A percentile compares a stretch with the other conserved stretches of the same genome.
Evolutionary conservation across 371 early-diverging fungal species (phyloP).

Genomic region (Mucor piriformis): DNA sequence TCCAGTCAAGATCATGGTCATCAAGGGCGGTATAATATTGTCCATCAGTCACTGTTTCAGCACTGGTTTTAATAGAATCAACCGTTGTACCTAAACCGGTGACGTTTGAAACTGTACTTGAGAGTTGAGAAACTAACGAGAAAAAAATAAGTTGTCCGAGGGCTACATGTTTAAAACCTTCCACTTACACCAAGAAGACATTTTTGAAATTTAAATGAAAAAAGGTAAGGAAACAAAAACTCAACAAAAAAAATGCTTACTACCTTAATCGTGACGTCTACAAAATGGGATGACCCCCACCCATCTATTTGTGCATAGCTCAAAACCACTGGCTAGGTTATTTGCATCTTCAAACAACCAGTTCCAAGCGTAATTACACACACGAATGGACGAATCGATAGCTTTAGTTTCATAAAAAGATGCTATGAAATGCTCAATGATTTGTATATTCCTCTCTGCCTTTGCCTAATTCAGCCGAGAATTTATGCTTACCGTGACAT

Average conservation of each 20-base stretch:
- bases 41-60: slow-evolving; percentile 59
- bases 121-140: slow-evolving; percentile 46
- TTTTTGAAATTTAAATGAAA: slow-evolving; percentile 3
- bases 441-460: too few species aligned
- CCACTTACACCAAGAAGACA: slow-evolving; percentile 34
- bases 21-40: slow-evolving; percentile 61
- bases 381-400: too few species aligned
- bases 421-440: too few species aligned
- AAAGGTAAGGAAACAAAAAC: slow-evolving; percentile 1
- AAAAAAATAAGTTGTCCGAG: neutral
- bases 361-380: too few species aligned
- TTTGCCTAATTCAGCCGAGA: too few species aligned
- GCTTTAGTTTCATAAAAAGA: too few species aligned
- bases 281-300: neutral
- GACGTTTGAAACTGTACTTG: slow-evolving; percentile 54
- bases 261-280: neutral
- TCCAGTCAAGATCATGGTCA: slow-evolving; percentile 76
- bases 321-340: too few species aligned
- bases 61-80: slow-evolving; percentile 50
- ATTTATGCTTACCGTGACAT: too few species aligned
- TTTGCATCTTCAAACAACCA: too few species aligned
- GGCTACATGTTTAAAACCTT: too few species aligned
- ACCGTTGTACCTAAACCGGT: slow-evolving; percentile 42
- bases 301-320: too few species aligned
- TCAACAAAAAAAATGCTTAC: neutral